phyloP scores from a whole-genome alignment of 345 rosid species.

The Rhizophora mangle region DNA sequence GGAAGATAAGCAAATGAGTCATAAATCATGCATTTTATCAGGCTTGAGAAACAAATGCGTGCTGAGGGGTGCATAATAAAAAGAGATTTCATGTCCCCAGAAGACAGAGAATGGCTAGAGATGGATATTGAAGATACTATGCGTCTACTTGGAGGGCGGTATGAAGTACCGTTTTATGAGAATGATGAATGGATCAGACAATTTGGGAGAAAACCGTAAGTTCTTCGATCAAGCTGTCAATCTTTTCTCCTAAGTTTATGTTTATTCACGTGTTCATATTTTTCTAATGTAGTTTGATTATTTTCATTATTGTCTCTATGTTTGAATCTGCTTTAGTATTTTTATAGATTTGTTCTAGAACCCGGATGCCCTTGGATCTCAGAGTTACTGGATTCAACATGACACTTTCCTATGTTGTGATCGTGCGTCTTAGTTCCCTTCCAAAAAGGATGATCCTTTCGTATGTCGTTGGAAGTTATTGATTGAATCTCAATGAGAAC shows the following conservation, averaged over 20 bases:
- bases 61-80: conserved; percentile 76
- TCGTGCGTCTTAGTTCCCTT: not conserved
- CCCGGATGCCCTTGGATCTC: not conserved
- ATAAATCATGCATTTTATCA: conserved; percentile 24
- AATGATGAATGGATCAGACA: conserved; percentile 65
- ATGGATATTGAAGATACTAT: conserved; percentile 87
- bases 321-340: not conserved
- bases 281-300: not conserved
- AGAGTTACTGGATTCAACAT: not conserved
- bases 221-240: conserved; percentile 1
- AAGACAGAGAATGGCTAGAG: conserved; percentile 90
- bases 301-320: not conserved
- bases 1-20: conserved; percentile 7
- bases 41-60: conserved; percentile 94
- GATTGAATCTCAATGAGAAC: not conserved
- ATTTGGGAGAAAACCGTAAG: conserved; percentile 86
- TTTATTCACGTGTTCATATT: conserved; percentile 2
- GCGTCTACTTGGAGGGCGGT: conserved; percentile 42
- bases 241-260: not conserved
- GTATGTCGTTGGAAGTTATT: not conserved
- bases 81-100: conserved; percentile 78
- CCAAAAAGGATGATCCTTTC: not conserved
- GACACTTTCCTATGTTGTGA: not conserved
- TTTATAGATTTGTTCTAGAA: not conserved
- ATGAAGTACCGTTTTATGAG: conserved; percentile 72